Evolutionary conservation across 1,284 basidiomycete genomes (phyloP), one percentile per base, ranked within the genome.

Genomic region (Puccinia triticina): DNA sequence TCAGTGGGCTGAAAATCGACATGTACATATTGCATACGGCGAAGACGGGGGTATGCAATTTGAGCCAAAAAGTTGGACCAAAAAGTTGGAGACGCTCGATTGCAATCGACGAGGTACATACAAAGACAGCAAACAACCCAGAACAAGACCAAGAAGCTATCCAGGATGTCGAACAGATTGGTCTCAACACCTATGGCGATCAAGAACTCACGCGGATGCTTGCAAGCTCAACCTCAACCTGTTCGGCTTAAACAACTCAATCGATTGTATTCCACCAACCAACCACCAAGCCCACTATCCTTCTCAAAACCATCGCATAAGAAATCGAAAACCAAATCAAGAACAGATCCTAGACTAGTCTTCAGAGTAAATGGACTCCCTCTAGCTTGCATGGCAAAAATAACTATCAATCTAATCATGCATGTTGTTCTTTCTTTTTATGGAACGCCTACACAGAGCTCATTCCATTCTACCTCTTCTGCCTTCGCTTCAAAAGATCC

Each of bases 401-500:
- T 12, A 18, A 69, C n/a, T 5, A 23, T 69, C 66, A 46, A 26
- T 69, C n/a, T 29, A 50, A 72, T 40, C 32, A 18, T 48, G 11
- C 2, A n/a, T n/a, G n/a, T 32, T 8, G 1, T 72, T 16, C 21
- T 40, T 34, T 50, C 3, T 50, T 50, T 72, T 29, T 32, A 34
- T 34, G 14, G 46, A 48, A 29, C 73, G 40, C 26, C 21, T 43
- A n/a, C 64, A 40, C 53, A 81, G 78, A 57, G 59, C 16, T 46
- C 55, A 40, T 91, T 96, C 86, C 95, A 96, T 88, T 89, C 91
- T 18, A 91, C 93, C 34, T 85, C 89, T 21, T 87, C 89, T 23
- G 87, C 88, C 67, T 86, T 86, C 82, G 91, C 91, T 10, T 87
- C 90, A n/a, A 97, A 95, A 87, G 92, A 95, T 87, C 97, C 97